phyloP scores from a whole-genome alignment of 1,284 basidiomycete genomes.

The Tilletiaria anomala region DNA sequence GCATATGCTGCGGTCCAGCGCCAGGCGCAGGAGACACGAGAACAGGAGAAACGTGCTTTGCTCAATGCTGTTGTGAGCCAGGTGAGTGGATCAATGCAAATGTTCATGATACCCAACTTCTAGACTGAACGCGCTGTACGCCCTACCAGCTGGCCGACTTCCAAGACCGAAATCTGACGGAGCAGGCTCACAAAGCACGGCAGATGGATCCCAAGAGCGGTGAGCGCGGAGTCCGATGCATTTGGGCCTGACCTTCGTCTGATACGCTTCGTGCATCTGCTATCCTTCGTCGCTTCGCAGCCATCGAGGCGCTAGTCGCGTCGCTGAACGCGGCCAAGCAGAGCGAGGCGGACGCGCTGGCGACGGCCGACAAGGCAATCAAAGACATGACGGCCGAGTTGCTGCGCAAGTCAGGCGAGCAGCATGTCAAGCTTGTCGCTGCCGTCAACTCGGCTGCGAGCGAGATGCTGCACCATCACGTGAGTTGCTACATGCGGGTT shows the following conservation, averaged over 20 bases:
- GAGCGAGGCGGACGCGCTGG: slow-evolving; percentile 9
- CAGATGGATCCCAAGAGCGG: slow-evolving; percentile 18
- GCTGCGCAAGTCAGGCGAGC: slow-evolving; percentile 14
- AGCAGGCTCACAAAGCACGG: slow-evolving; percentile 5
- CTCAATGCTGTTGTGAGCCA: slow-evolving; percentile 7
- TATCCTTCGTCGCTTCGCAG: too few relatives aligned
- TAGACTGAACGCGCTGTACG: too few relatives aligned
- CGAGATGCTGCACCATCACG: slow-evolving; percentile 23
- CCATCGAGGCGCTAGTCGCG: slow-evolving; percentile 25
- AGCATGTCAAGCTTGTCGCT: slow-evolving; percentile 19
- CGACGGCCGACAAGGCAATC: slow-evolving; percentile 14
- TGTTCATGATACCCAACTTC: too few relatives aligned
- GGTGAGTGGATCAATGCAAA: background rate
- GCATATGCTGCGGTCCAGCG: slow-evolving; percentile 3
- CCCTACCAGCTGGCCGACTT: too few relatives aligned
- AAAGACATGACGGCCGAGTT: slow-evolving; percentile 17
- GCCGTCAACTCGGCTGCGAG: slow-evolving; percentile 17
- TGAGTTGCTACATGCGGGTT: background rate
- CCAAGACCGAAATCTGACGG: background rate
- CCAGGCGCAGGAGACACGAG: slow-evolving; percentile 3
- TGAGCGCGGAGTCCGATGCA: background rate
- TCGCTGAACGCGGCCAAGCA: slow-evolving; percentile 22
- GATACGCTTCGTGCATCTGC: background rate
- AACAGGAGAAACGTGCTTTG: slow-evolving; percentile 16
- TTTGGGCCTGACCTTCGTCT: background rate